Evolutionary conservation across 345 rosid species (phyloP), one percentile per base, ranked within the genome.

Genomic region (Carallia pectinifolia): DNA sequence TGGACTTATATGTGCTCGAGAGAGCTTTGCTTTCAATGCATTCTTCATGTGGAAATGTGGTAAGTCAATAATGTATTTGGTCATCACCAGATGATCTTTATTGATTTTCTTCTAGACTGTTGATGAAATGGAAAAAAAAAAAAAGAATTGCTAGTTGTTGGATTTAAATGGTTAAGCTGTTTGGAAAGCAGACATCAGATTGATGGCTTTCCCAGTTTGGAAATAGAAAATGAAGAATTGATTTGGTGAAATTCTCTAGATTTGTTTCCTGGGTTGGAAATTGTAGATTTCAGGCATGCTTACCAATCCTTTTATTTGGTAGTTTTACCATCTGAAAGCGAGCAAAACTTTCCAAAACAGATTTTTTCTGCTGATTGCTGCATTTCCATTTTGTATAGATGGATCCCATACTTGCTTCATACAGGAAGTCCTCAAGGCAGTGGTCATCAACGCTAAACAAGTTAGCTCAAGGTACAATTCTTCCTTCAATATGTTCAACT

Each of bases 1-100:
- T 96, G 66, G 98, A 92, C 76, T 79, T 96, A 61, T 96, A 96
- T 75, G 98, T 92, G 7, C 97, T 96, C 13, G 98, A 96, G 80
- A 82, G 99, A 83, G 98, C 97, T 5, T 83, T 92, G 72, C 83
- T 96, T 66, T 89, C 96, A 0, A 86, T 92, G 98, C 99, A 92
- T 80, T 96, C 98, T 52, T 85, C 93, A 9, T 96, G 99, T 53
- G 97, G 98, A 72, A 86, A 96, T 79, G 99, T 96, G 97, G 98
- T 96, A 85, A 81, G 84, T 48, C 16, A 33, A 19, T 55, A 59
- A 12, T 30, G 10, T 40, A 58, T 50, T 1, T 4, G 6, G 40
- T 71, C 38, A 7, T 55, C 30, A 6, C 31, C 54, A 27, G 16
- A n/a, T 56, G 15, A 0, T 8, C 40, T 60, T 74, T 7, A 39